phyloP scores from a whole-genome alignment of 495 filamentous ascomycete genomes.

The Aspergillus bridgeri region DNA sequence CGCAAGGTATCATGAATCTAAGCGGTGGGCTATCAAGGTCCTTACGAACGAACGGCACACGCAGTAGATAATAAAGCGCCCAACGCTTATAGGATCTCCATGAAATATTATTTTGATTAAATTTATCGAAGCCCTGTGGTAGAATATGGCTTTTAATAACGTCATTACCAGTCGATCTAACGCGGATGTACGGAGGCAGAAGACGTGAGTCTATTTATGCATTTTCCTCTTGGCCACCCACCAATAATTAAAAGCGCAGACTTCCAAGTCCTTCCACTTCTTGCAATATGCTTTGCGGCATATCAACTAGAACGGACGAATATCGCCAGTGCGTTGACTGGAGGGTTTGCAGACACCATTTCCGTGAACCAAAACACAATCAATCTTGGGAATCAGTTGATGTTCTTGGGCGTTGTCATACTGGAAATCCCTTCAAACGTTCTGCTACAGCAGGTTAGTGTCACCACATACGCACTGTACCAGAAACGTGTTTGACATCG shows the following conservation, averaged over 20 bases:
- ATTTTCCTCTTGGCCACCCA: background rate
- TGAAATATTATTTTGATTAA: no score
- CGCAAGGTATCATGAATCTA: background rate
- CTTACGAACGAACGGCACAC: background rate
- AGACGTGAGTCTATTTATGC: background rate
- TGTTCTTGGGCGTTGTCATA: constrained; percentile 50
- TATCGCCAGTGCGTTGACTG: constrained; percentile 44
- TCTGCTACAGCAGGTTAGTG: constrained; percentile 25
- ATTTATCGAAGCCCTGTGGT: no score
- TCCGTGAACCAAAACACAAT: constrained; percentile 49
- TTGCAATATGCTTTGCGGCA: constrained; percentile 48
- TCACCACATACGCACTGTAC: background rate
- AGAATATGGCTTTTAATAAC: background rate
- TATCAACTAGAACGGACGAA: constrained; percentile 49
- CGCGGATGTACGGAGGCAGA: background rate
- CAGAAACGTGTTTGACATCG: no score
- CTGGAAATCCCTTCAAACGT: constrained; percentile 55
- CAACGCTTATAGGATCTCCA: no score
- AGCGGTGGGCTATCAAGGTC: background rate
- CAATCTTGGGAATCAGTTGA: constrained; percentile 52
- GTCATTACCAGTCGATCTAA: background rate
- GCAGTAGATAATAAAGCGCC: no score
- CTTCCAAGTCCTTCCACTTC: constrained; percentile 41
- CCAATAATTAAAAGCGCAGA: constrained; percentile 26
- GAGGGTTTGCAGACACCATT: constrained; percentile 40